Conservation (phyloP, 148 eudicot species). For the Dysphania ambrosioides region DNA sequence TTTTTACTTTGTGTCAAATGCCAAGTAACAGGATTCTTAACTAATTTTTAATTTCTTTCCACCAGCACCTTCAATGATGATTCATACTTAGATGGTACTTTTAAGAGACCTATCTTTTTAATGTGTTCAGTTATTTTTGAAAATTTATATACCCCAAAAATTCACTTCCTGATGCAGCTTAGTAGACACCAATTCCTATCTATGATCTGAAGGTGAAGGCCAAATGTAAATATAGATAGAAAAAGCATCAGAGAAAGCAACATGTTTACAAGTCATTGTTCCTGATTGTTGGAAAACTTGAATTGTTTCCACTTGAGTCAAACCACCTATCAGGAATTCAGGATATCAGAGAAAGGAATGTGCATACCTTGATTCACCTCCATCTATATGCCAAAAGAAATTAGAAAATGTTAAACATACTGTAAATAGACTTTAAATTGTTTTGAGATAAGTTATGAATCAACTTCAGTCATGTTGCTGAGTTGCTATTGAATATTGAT, state of each 20-base stretch:
- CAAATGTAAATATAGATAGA: no score
- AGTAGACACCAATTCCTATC: neutral
- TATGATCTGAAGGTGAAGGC: no score
- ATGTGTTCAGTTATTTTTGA: neutral
- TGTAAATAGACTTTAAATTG: neutral
- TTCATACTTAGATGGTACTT: neutral
- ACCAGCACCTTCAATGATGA: neutral
- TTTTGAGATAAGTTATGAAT: neutral
- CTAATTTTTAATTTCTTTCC: neutral
- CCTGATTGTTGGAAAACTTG: neutral
- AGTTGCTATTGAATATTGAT: slow-evolving; percentile 1
- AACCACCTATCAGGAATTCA: no score
- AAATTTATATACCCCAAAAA: neutral
- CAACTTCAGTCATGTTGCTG: neutral
- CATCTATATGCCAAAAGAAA: neutral
- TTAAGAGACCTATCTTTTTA: neutral
- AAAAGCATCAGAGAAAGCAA: neutral
- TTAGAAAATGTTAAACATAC: neutral
- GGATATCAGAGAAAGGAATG: no score
- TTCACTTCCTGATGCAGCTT: neutral
- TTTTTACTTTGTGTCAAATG: neutral
- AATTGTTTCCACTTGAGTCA: neutral
- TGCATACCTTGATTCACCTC: no score
- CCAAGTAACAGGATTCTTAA: neutral
- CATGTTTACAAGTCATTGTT: neutral